Evolutionary conservation across 2,329 filamentous ascomycete species (phyloP).

Genomic region (Botryosphaeria dothidea): DNA sequence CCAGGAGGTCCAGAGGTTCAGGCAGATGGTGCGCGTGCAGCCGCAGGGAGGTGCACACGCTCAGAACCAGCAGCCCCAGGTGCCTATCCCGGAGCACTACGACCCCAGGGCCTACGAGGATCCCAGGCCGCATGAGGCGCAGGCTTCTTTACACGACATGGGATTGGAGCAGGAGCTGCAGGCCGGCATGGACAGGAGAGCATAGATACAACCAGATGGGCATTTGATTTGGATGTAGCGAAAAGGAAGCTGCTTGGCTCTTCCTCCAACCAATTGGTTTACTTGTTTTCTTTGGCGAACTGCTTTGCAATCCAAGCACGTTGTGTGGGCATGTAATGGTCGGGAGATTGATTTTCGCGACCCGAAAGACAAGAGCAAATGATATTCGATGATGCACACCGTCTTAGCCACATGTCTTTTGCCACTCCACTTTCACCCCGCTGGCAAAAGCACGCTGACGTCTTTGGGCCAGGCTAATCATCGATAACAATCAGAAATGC

Average conservation of each 20-base stretch:
- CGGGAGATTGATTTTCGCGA: not conserved
- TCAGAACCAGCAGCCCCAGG: conserved; percentile 49
- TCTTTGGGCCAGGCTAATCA: not conserved
- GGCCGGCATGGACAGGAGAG: conserved; percentile 20
- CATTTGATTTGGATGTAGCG: conserved; percentile 15
- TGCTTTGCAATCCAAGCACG: conserved; percentile 7
- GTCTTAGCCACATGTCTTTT: too few species aligned
- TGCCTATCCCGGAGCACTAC: conserved; percentile 64
- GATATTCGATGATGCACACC: not conserved
- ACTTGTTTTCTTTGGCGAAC: not conserved
- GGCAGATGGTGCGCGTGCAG: conserved; percentile 55
- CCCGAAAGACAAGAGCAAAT: conserved; percentile 5
- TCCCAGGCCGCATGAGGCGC: conserved; percentile 61
- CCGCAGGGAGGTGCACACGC: conserved; percentile 30
- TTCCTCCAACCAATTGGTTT: not conserved
- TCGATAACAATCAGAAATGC: not conserved
- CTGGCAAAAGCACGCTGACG: not conserved
- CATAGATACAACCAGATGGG: conserved; percentile 6
- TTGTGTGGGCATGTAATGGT: not conserved
- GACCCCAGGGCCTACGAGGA: conserved; percentile 61
- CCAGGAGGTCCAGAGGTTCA: conserved; percentile 89
- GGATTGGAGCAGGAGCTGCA: conserved; percentile 21
- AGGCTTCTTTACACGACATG: conserved; percentile 1
- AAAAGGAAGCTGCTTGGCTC: not conserved
- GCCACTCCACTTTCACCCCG: conserved; percentile 2